Evolutionary conservation across 2,329 filamentous ascomycete species (phyloP).

Genomic region (Aspergillus floridensis): DNA sequence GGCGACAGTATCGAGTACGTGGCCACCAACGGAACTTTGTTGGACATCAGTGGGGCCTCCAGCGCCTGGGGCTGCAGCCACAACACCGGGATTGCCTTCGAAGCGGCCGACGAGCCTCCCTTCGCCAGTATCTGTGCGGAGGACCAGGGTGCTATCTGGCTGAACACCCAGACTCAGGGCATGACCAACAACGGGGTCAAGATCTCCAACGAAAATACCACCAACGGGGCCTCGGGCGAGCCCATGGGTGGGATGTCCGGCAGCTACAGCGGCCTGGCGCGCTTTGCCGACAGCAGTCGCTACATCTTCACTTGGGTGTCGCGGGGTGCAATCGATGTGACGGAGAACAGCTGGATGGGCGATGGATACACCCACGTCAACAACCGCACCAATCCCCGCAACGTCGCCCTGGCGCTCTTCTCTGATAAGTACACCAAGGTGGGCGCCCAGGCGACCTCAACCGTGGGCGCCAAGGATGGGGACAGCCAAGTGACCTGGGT

Average conservation of each 20-base stretch:
- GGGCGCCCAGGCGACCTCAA: constrained; percentile 53
- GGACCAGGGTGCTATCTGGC: constrained; percentile 63
- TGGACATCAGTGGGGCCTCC: constrained; percentile 53
- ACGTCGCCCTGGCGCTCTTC: constrained; percentile 58
- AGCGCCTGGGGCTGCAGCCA: constrained; percentile 62
- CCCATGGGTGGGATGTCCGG: constrained; percentile 63
- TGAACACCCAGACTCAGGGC: constrained; percentile 59
- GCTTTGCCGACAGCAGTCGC: constrained; percentile 50
- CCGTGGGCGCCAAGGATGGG: constrained; percentile 53
- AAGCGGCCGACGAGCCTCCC: constrained; percentile 57
- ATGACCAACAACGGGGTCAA: constrained; percentile 55
- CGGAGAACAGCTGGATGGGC: constrained; percentile 58
- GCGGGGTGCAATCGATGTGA: constrained; percentile 56
- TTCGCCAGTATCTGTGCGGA: constrained; percentile 61
- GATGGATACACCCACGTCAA: constrained; percentile 52
- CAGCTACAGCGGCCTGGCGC: constrained; percentile 58
- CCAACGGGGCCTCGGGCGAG: constrained; percentile 59
- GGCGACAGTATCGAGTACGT: constrained; percentile 58
- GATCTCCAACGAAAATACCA: constrained; percentile 61
- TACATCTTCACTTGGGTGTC: constrained; percentile 65
- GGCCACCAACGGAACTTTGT: constrained; percentile 48
- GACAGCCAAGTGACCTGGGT: constrained; percentile 62
- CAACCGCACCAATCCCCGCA: constrained; percentile 58
- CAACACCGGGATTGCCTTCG: constrained; percentile 64
- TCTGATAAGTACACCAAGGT: constrained; percentile 58